Evolutionary conservation across 768 basidiomycete genomes (phyloP).

Genomic region (Russula ochroleuca): DNA sequence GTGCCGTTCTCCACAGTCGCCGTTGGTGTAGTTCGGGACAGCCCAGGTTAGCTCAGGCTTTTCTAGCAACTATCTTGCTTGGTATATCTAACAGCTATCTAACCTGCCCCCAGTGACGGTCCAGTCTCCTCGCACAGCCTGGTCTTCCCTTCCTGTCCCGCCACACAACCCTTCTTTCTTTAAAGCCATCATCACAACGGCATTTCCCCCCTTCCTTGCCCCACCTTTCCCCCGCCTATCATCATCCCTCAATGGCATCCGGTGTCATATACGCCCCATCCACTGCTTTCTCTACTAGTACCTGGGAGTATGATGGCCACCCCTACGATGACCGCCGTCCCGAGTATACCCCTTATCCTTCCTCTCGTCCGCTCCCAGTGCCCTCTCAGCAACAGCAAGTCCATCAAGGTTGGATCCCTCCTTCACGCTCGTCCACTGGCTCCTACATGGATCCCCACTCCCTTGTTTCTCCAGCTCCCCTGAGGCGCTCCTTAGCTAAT

Average conservation of each 20-base stretch:
- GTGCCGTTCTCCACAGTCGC: background rate
- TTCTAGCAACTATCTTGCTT: background rate
- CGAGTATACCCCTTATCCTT: conserved; percentile 9
- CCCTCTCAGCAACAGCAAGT: conserved; percentile 6
- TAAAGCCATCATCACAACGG: background rate
- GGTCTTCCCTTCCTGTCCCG: background rate
- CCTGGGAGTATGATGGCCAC: conserved; percentile 9
- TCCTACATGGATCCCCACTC: conserved; percentile 17
- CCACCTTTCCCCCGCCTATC: conserved; percentile 19
- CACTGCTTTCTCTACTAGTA: background rate
- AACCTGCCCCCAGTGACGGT: background rate
- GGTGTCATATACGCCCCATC: conserved; percentile 11
- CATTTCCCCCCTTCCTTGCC: conserved; percentile 5
- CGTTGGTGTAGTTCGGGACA: background rate
- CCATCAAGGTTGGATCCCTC: conserved; percentile 21
- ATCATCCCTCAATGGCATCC: conserved; percentile 15
- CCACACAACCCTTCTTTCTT: background rate
- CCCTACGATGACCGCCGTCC: conserved; percentile 9
- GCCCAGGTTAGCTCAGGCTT: background rate
- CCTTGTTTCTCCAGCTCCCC: conserved; percentile 10
- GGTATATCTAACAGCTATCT: background rate
- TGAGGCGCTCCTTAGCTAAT: conserved; percentile 15
- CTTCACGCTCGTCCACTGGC: conserved; percentile 13
- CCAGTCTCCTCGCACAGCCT: background rate
- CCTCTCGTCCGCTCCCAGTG: background rate